Evolutionary conservation across 1,284 basidiomycete species (phyloP), one percentile per base, ranked within the genome.

Genomic region (Ganoderma sinense): DNA sequence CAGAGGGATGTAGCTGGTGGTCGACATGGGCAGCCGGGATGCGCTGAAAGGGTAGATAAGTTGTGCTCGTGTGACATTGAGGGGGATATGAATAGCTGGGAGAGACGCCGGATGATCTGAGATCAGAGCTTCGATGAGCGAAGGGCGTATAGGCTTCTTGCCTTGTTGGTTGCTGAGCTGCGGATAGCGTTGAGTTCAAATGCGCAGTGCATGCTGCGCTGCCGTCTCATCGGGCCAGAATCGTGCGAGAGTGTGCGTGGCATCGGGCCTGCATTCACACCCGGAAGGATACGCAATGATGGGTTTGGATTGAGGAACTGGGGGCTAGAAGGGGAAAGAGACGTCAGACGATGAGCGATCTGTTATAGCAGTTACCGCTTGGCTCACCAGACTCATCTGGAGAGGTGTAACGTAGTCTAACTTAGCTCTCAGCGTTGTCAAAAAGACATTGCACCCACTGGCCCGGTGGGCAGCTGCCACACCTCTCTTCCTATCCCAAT

Each of bases 1-100:
- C 67, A 78, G 74, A 59, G 76, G 75, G 64, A 77, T 76, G 70
- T 78, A 78, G 69, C 73, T 74, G 16, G 71, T 67, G 64, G 73
- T 70, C 23, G 70, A 63, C 76, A 75, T 75, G 71, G 68, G 68
- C 41, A 20, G 53, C 11, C 60, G 26, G 65, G 62, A 45, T 53
- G 56, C 66, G 65, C 66, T 67, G 62, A 64, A 39, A 55, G 51
- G 59, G 58, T 23, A 53, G 48, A 53, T 53, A 53, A 33, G 56
- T 40, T 43, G 62, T n/a, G 64, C 48, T 72, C 72, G 75, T 69
- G 72, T 73, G 72, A 73, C 71, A 23, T 53, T 53, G 48, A 53
- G 48, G 31, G 41, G 53, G 53, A 63, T 67, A 62, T 55, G 60
- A 55, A 41, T 45, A 61, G 23, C 7, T 29, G 26, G 33, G 66